Evolutionary conservation across 2,329 filamentous ascomycete genomes (phyloP), one percentile per base, ranked within the genome.

Genomic region (Pseudocercospora musae): DNA sequence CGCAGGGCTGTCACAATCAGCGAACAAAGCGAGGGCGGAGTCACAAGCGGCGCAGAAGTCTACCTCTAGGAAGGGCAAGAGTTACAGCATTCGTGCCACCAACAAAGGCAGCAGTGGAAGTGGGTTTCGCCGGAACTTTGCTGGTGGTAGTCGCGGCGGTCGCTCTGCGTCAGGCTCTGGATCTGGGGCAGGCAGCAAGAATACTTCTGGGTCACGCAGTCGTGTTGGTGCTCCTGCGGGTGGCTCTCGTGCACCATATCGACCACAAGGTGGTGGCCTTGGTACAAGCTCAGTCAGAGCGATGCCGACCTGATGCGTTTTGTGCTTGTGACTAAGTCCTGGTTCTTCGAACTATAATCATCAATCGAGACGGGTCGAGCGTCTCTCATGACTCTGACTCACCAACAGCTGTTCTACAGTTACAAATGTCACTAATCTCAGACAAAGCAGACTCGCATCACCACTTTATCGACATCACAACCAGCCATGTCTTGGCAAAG

Each of bases 131-230:
- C 55, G 59, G 20, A 58, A 49, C 6, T 29, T 18, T 31, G 54
- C 55, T 31, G 54, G 58, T 23, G 58, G 48, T 21, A 49, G 23
- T 40, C 29, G 23, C 10, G 23, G 52, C 29, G 46, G 44, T 48
- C 52, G 61, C 27, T 63, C 37, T 33, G 54, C 44, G 21, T 54
- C 31, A 20, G 52, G 52, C 9, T 54, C 62, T 48, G 62, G 33
- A 21, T 23, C 58, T 40, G 62, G 57, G 20, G 37, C 59, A 9
- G 33, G 44, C 31, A 60, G 48, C 48, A 63, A 55, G 27, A 50
- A 25, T 37, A 44, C 27, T 18, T 33, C 48, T 29, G 23, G 13
- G 31, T 33, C 52, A 40, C 8, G 29, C 29, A 54, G 11, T 13
- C n/a, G 52, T 25, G 21, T 13, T 10, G 52, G 27, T 40, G 52